Evolutionary conservation across 1,284 basidiomycete genomes (phyloP).

Genomic region (Cystobasidium pallidum): DNA sequence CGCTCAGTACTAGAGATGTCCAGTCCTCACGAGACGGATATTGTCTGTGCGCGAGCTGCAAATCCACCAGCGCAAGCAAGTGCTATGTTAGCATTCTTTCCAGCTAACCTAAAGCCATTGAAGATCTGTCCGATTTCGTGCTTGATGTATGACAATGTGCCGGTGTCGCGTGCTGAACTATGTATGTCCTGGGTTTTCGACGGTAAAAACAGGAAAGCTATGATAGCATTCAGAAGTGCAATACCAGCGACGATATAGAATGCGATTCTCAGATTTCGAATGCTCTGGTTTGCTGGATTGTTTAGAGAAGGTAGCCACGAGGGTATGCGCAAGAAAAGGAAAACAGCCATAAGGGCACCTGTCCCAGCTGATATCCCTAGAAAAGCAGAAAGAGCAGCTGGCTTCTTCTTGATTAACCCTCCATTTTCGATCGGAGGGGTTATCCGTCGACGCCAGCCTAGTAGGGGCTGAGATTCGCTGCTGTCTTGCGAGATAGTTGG

Average conservation of each 20-base stretch:
- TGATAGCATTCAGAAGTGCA: constrained; percentile 30
- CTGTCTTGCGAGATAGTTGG: constrained; percentile 10
- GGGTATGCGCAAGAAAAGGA: constrained; percentile 48
- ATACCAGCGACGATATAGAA: constrained; percentile 31
- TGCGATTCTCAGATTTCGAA: constrained; percentile 13
- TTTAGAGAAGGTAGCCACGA: constrained; percentile 10
- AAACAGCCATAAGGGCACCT: constrained; percentile 50
- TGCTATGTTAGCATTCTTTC: constrained; percentile 30
- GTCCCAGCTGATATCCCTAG: constrained; percentile 47
- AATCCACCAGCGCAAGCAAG: constrained; percentile 46
- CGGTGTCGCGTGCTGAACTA: not conserved
- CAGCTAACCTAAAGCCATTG: constrained; percentile 45
- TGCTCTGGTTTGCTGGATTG: not conserved
- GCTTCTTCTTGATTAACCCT: not conserved
- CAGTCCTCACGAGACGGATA: constrained; percentile 26
- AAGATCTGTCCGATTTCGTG: constrained; percentile 17
- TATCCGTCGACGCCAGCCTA: constrained; percentile 21
- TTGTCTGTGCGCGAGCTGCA: constrained; percentile 43
- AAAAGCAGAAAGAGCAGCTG: constrained; percentile 46
- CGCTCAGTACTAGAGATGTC: too few species aligned
- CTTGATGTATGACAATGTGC: not conserved
- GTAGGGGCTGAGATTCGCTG: constrained; percentile 17
- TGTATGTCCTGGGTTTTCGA: constrained; percentile 1
- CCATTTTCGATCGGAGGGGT: not conserved
- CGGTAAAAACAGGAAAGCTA: constrained; percentile 17